These are phyloP conservation scores for Kernera saxatilis DNA, from an alignment of 345 rosid species.

Conservation along the genomic window DNA sequence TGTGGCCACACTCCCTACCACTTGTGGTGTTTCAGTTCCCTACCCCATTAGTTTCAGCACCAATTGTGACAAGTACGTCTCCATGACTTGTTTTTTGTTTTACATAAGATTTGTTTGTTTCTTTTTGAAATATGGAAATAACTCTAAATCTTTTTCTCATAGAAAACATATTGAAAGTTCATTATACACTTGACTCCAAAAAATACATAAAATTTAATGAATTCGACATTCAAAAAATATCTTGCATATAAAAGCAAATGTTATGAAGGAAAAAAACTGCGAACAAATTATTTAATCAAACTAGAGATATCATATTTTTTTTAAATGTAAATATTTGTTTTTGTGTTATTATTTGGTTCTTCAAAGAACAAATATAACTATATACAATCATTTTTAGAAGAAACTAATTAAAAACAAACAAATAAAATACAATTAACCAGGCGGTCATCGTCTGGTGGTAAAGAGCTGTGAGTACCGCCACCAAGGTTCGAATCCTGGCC, in stretches of 20 bases:
- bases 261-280: neutral
- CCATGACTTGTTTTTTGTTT: neutral
- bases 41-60: constrained; percentile 51
- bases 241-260: neutral
- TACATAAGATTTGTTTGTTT: neutral
- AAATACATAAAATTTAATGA: neutral
- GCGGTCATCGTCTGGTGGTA: no score
- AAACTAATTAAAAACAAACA: neutral
- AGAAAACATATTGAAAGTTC: neutral
- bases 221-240: neutral
- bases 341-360: neutral
- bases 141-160: neutral
- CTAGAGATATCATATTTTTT: neutral
- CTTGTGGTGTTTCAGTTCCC: constrained; percentile 47
- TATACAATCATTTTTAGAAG: neutral
- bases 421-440: no score
- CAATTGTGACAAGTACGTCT: constrained; percentile 41
- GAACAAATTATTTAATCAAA: neutral
- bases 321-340: neutral
- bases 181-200: neutral
- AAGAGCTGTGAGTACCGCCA: no score
- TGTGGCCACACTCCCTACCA: constrained; percentile 38
- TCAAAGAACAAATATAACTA: no score
- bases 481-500: no score
- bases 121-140: neutral